A percentile compares a stretch with the other conserved stretches of the same genome.
phyloP scores from a whole-genome alignment of 257 asterid genomes.

The Prunella vulgaris region DNA sequence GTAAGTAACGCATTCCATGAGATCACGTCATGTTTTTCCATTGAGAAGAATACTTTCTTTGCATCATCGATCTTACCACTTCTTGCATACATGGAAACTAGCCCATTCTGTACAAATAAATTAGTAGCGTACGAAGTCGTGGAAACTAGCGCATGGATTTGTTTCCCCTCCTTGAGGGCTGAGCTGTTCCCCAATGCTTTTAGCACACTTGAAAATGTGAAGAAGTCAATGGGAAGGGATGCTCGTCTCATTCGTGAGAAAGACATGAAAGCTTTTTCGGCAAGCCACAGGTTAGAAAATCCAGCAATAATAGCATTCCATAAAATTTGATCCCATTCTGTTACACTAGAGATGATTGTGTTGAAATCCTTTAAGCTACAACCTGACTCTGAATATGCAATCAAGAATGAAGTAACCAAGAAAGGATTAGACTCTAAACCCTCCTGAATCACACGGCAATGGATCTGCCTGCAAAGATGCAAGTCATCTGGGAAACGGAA shows the following conservation, averaged over 20 bases:
- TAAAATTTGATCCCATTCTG: slow-evolving; percentile 50
- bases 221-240: slow-evolving; percentile 34
- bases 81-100: slow-evolving; percentile 65
- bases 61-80: slow-evolving; percentile 51
- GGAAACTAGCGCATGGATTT: slow-evolving; percentile 41
- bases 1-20: slow-evolving; percentile 65
- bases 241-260: slow-evolving; percentile 43
- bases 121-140: slow-evolving; percentile 34
- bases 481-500: slow-evolving; percentile 39
- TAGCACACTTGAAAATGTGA: slow-evolving; percentile 50
- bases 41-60: slow-evolving; percentile 39
- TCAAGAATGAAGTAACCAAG: slow-evolving; percentile 41
- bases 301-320: slow-evolving; percentile 70
- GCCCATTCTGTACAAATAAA: slow-evolving; percentile 40
- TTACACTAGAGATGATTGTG: slow-evolving; percentile 28
- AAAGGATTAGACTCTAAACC: slow-evolving; percentile 41
- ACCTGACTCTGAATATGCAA: slow-evolving; percentile 42
- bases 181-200: slow-evolving; percentile 50
- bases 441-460: slow-evolving; percentile 42
- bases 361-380: slow-evolving; percentile 39
- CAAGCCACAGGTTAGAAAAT: slow-evolving; percentile 43
- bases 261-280: slow-evolving; percentile 40
- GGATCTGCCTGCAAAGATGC: slow-evolving; percentile 46
- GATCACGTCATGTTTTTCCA: slow-evolving; percentile 45
- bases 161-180: slow-evolving; percentile 49